phyloP scores from a whole-genome alignment of 140 eudicot species.

The Oenanthe javanica region DNA sequence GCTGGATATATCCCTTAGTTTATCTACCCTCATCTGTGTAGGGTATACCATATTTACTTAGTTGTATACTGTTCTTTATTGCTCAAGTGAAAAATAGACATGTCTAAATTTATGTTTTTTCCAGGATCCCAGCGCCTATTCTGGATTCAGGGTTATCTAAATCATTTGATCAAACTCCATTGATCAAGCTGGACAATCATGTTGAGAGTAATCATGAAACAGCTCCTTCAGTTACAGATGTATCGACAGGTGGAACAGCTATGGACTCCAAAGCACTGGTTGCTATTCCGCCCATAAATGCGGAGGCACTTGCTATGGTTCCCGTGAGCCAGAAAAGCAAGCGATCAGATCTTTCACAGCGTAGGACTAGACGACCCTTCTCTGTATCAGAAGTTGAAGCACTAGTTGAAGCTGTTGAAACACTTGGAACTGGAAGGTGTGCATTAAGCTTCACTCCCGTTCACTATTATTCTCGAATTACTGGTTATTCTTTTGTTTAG shows the following conservation, averaged over 20 bases:
- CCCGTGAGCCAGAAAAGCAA: constrained; percentile 55
- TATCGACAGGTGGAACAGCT: constrained; percentile 23
- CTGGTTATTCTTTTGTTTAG: neutral
- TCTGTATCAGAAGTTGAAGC: constrained; percentile 93
- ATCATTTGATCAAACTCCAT: constrained; percentile 25
- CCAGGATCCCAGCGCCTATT: constrained; percentile 49
- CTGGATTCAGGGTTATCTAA: constrained; percentile 34
- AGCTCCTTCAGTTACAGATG: constrained; percentile 28
- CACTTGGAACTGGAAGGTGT: constrained; percentile 98
- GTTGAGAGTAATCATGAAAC: constrained; percentile 28
- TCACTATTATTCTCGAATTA: neutral
- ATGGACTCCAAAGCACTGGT: constrained; percentile 60
- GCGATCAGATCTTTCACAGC: constrained; percentile 70
- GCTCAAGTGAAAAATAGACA: neutral
- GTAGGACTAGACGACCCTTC: constrained; percentile 87
- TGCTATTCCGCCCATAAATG: constrained; percentile 31
- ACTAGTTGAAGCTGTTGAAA: constrained; percentile 92
- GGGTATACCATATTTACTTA: neutral
- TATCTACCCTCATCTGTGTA: neutral
- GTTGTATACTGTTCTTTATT: neutral
- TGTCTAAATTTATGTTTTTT: constrained; percentile 5
- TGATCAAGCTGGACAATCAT: constrained; percentile 33
- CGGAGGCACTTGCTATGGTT: constrained; percentile 52
- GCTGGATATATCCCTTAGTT: neutral
- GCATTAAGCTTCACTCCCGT: neutral